Evolutionary conservation across 306 rosid genomes (phyloP).

Genomic region (Styphnolobium japonicum): DNA sequence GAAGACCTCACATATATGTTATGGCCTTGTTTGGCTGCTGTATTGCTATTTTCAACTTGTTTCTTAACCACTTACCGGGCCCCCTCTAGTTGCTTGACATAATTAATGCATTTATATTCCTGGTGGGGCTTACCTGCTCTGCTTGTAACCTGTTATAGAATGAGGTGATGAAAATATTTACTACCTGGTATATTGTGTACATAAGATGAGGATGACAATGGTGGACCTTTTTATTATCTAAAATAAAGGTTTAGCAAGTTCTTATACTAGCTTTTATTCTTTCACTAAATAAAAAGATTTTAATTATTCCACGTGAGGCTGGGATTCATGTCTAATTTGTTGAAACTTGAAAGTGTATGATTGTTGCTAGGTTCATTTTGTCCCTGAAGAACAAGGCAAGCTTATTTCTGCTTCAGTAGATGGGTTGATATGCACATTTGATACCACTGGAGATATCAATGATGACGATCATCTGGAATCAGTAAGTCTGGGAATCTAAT

Average conservation of each 20-base stretch:
- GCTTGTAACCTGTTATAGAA: not conserved
- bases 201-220: not conserved
- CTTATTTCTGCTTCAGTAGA: conserved; percentile 92
- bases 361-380: conserved; percentile 74
- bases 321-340: not conserved
- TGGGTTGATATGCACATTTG: conserved; percentile 90
- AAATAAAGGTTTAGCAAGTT: conserved; percentile 3
- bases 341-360: conserved; percentile 4
- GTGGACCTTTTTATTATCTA: not conserved
- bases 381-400: conserved; percentile 68
- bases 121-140: not conserved
- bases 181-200: not conserved
- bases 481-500: conserved; percentile 41
- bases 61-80: not conserved
- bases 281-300: not conserved
- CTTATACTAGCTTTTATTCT: not conserved
- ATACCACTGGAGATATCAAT: conserved; percentile 71
- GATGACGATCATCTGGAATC: conserved; percentile 89
- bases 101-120: not conserved
- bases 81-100: not conserved
- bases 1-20: not conserved
- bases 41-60: not conserved
- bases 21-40: not conserved
- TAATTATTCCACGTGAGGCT: not conserved
- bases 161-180: not conserved